Conservation (phyloP, 2,329 filamentous ascomycete genomes). For the Ophiosphaerella herpotricha region DNA sequence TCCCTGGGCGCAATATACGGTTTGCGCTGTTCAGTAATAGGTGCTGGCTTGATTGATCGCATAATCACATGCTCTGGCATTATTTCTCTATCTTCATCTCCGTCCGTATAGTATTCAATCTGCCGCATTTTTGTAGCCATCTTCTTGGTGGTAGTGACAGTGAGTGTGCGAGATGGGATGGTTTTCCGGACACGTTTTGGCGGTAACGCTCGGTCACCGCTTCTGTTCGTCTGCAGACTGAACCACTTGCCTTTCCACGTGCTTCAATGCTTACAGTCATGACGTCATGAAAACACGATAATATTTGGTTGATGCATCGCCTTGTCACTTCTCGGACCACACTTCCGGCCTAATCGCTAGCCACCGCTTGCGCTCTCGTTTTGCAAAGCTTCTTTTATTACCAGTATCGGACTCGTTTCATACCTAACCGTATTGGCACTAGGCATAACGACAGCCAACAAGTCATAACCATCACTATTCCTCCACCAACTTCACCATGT, state of each 20-base stretch:
- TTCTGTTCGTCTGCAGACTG: not conserved
- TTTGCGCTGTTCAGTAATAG: slow-evolving; percentile 10
- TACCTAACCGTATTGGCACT: too few relatives aligned
- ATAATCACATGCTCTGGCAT: not conserved
- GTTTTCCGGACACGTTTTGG: not conserved
- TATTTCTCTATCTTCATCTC: not conserved
- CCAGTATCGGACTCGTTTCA: too few relatives aligned
- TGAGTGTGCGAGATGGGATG: not conserved
- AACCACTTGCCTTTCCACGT: not conserved
- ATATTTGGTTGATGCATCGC: not conserved
- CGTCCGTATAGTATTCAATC: not conserved
- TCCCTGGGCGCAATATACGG: slow-evolving; percentile 12
- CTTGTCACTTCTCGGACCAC: not conserved
- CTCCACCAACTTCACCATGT: too few relatives aligned
- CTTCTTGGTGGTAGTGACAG: slow-evolving; percentile 1
- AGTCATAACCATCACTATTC: too few relatives aligned
- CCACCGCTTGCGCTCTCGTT: not conserved
- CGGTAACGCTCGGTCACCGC: not conserved
- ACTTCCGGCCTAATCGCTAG: not conserved
- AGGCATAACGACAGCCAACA: too few relatives aligned
- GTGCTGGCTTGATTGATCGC: slow-evolving; percentile 4
- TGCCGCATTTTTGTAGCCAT: not conserved
- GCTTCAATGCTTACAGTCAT: slow-evolving; percentile 3
- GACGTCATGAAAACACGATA: not conserved
- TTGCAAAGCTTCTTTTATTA: too few relatives aligned